These are phyloP conservation scores for Solanum chacoense DNA, from an alignment of 305 asterid species.

Conservation along the genomic window DNA sequence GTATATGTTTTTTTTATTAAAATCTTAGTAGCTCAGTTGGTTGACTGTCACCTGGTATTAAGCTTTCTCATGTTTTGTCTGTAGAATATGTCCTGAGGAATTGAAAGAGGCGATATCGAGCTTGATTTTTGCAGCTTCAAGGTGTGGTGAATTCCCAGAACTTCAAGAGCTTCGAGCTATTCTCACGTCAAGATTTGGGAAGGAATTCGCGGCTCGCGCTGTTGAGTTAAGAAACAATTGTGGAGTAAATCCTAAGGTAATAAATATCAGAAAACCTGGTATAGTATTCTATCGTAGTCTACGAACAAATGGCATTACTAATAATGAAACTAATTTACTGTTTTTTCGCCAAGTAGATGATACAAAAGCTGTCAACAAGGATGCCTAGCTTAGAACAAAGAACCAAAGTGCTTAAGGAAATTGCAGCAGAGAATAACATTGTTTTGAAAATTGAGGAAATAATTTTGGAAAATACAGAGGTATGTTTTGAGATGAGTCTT, in stretches of 20 bases:
- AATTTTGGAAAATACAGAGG: slow-evolving; percentile 15
- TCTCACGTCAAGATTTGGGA: slow-evolving; percentile 47
- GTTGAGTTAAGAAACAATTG: slow-evolving; percentile 70
- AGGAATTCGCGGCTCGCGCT: slow-evolving; percentile 52
- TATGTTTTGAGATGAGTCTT: neutral
- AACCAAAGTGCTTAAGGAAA: slow-evolving; percentile 43
- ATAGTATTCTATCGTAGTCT: neutral
- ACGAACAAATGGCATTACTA: neutral
- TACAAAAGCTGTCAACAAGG: slow-evolving; percentile 69
- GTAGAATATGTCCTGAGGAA: slow-evolving; percentile 75
- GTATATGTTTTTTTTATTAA: neutral
- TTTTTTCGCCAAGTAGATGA: slow-evolving; percentile 23
- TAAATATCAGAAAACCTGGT: neutral
- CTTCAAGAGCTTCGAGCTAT: slow-evolving; percentile 57
- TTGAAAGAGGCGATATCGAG: slow-evolving; percentile 53
- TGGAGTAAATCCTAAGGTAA: slow-evolving; percentile 70
- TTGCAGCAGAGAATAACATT: slow-evolving; percentile 63
- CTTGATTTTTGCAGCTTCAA: slow-evolving; percentile 53
- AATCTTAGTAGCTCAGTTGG: neutral
- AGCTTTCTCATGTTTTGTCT: neutral
- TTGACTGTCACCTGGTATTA: neutral
- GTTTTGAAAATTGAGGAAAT: slow-evolving; percentile 31
- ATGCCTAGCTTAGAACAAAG: slow-evolving; percentile 53
- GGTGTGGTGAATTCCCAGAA: slow-evolving; percentile 93
- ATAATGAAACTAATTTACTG: neutral